These are phyloP conservation scores for Discostella pseudostelligera DNA, from an alignment of 108 stramenopile species.

Conservation along the genomic window DNA sequence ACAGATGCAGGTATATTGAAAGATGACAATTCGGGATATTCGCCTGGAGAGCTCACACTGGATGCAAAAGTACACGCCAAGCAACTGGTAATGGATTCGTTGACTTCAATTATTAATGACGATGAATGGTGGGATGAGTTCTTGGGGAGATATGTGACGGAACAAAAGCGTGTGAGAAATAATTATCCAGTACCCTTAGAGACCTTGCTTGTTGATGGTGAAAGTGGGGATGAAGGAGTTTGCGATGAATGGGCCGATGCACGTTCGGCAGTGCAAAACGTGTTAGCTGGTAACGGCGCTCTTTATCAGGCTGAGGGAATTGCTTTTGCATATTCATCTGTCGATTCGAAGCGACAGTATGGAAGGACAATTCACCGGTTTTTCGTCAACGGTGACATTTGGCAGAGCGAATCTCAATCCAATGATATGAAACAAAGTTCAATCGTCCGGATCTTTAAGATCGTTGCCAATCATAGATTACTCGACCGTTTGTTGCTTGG, in stretches of 20 bases:
- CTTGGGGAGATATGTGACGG: constrained; percentile 69
- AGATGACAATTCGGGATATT: background rate
- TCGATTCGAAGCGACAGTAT: constrained; percentile 15
- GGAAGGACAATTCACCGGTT: constrained; percentile 30
- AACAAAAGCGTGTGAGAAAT: constrained; percentile 53
- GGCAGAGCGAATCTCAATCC: constrained; percentile 12
- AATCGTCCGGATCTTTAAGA: constrained; percentile 9
- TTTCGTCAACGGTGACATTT: constrained; percentile 58
- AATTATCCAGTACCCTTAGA: constrained; percentile 56
- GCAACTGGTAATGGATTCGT: constrained; percentile 54
- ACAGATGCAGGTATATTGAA: constrained; percentile 46
- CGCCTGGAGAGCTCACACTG: constrained; percentile 38
- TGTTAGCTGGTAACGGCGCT: constrained; percentile 39
- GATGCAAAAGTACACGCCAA: constrained; percentile 60
- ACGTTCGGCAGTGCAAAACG: constrained; percentile 28
- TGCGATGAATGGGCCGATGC: constrained; percentile 47
- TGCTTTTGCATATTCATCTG: constrained; percentile 62
- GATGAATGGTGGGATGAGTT: constrained; percentile 67
- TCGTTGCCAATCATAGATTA: constrained; percentile 39
- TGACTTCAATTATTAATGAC: constrained; percentile 53
- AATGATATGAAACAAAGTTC: background rate
- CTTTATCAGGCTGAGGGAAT: constrained; percentile 78
- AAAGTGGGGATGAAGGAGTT: constrained; percentile 1
- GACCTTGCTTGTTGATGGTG: background rate
- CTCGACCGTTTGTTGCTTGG: constrained; percentile 23